These are phyloP conservation scores for Athelia sp. DNA, from an alignment of 1,284 basidiomycete species.

Conservation along the genomic window DNA sequence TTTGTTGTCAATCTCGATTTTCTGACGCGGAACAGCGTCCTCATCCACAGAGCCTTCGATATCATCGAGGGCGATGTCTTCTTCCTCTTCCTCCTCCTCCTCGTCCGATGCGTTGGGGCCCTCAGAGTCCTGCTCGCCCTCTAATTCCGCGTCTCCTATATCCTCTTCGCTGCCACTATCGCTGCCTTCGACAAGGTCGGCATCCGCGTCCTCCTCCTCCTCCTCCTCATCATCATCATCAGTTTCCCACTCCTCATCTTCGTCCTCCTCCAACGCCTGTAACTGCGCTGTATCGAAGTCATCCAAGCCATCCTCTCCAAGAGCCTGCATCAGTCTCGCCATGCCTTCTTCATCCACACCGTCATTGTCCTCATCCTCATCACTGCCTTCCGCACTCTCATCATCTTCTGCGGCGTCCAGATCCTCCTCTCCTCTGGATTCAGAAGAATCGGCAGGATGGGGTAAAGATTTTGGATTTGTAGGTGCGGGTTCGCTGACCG, in stretches of 20 bases:
- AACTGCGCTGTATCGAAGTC: constrained; percentile 56
- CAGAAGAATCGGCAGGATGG: neutral
- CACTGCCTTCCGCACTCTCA: constrained; percentile 13
- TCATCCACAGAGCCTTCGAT: constrained; percentile 65
- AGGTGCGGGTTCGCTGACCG: neutral
- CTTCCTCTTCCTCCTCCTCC: constrained; percentile 29
- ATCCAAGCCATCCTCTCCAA: constrained; percentile 64
- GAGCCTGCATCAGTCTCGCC: constrained; percentile 58
- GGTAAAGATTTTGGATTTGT: neutral
- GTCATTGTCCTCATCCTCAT: constrained; percentile 46
- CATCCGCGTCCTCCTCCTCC: constrained; percentile 28
- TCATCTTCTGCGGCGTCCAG: constrained; percentile 11
- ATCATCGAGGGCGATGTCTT: constrained; percentile 65
- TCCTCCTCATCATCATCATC: constrained; percentile 31
- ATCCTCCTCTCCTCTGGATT: neutral
- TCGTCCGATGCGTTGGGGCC: constrained; percentile 15
- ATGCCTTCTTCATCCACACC: constrained; percentile 64
- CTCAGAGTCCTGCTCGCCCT: neutral
- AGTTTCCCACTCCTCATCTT: constrained; percentile 28
- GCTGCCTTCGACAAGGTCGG: constrained; percentile 20
- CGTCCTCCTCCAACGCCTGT: constrained; percentile 30
- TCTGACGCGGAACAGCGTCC: constrained; percentile 74
- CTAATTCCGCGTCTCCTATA: neutral
- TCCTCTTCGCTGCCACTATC: constrained; percentile 4
- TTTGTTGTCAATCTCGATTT: constrained; percentile 79